Percentiles rank a stretch among this genome's conserved stretches.
Conservation (phyloP, 345 rosid genomes). For the Syzygium aqueum region DNA sequence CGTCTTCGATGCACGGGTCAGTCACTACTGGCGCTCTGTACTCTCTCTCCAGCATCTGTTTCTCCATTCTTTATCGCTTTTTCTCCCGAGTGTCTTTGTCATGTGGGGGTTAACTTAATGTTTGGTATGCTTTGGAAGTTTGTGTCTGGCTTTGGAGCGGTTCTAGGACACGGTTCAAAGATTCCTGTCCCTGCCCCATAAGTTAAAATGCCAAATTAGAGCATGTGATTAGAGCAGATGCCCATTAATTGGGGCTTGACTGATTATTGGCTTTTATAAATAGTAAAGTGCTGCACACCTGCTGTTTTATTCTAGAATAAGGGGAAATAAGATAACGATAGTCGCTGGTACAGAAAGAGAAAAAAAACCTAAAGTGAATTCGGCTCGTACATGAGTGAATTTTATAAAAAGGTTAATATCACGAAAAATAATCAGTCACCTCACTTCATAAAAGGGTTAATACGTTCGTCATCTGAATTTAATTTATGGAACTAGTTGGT, state of each 20-base stretch:
- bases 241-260: background rate
- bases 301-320: background rate
- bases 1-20: slow-evolving; percentile 60
- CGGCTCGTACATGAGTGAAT: background rate
- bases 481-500: no score
- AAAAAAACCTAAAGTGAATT: background rate
- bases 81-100: background rate
- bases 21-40: background rate
- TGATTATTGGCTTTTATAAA: background rate
- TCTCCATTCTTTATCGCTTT: background rate
- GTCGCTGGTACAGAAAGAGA: background rate
- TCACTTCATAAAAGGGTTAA: no score
- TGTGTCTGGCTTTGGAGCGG: background rate
- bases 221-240: background rate
- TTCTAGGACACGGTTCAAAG: background rate
- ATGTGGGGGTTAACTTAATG: background rate
- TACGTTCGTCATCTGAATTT: no score
- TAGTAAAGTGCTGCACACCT: background rate
- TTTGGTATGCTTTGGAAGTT: background rate
- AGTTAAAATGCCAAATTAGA: background rate
- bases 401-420: no score
- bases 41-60: background rate
- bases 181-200: background rate
- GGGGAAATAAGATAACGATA: no score
- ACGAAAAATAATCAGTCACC: no score